Percentiles rank a stretch among this genome's conserved stretches.
phyloP scores from a whole-genome alignment of 164 flowering plant genomes.

The Magnolia kwangsiensis region DNA sequence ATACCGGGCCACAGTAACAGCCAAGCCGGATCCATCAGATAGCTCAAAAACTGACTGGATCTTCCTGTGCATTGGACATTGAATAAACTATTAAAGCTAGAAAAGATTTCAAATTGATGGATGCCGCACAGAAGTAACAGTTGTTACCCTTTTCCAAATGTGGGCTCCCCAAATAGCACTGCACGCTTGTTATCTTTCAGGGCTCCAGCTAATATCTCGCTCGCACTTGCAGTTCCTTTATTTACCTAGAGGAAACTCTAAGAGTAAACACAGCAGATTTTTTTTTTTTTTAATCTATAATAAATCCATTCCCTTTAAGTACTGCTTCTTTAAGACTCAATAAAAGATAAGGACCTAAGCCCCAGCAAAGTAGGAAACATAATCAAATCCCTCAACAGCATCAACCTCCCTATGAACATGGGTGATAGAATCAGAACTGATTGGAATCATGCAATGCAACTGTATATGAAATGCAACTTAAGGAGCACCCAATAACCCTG shows the following conservation, averaged over 20 bases:
- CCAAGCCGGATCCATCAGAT: slow-evolving; percentile 97
- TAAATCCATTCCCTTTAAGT: background rate
- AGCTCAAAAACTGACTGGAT: slow-evolving; percentile 92
- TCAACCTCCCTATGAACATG: no score
- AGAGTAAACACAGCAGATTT: background rate
- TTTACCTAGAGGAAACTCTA: slow-evolving; percentile 57
- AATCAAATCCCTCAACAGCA: no score
- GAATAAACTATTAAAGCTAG: background rate
- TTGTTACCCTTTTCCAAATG: slow-evolving; percentile 92
- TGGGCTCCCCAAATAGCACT: slow-evolving; percentile 81
- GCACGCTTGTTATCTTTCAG: slow-evolving; percentile 98
- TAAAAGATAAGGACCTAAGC: no score
- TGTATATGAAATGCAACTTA: no score
- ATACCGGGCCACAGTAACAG: slow-evolving; percentile 96
- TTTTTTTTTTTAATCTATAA: no score
- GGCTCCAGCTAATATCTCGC: slow-evolving; percentile 97
- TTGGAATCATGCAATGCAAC: no score
- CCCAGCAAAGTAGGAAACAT: no score
- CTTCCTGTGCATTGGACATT: slow-evolving; percentile 22
- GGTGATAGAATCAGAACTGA: no score
- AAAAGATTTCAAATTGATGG: slow-evolving; percentile 1
- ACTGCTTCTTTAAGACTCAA: no score
- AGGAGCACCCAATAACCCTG: no score
- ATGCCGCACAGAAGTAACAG: background rate
- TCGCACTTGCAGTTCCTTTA: slow-evolving; percentile 98